phyloP scores from a whole-genome alignment of 1,139 yeast species.

The Taiozyma sp. region DNA sequence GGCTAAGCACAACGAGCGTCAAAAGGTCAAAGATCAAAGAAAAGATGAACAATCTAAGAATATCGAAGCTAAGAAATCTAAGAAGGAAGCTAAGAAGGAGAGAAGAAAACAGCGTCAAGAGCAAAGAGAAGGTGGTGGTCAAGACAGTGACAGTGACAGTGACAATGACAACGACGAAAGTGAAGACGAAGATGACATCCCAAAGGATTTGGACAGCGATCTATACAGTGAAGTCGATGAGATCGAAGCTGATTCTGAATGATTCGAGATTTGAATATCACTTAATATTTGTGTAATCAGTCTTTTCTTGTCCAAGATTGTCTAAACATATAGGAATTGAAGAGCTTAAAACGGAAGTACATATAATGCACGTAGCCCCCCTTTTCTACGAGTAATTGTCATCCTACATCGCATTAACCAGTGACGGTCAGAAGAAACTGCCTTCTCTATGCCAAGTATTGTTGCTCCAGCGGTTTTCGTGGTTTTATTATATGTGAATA shows the following conservation, averaged over 20 bases:
- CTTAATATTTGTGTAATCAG: background rate
- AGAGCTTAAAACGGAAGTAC: too few species aligned
- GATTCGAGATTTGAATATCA: background rate
- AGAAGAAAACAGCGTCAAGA: constrained; percentile 60
- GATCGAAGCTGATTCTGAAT: constrained; percentile 16
- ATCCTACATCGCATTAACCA: too few species aligned
- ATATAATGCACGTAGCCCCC: too few species aligned
- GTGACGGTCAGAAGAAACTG: too few species aligned
- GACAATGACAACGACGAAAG: constrained; percentile 20
- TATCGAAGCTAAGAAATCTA: constrained; percentile 69
- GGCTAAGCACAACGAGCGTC: constrained; percentile 56
- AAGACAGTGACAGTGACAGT: constrained; percentile 20
- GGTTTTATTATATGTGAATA: too few species aligned
- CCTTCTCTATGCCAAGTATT: too few species aligned
- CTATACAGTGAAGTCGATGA: constrained; percentile 35
- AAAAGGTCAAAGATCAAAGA: constrained; percentile 63
- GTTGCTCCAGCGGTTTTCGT: too few species aligned
- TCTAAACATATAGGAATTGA: too few species aligned
- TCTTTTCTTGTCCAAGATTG: too few species aligned
- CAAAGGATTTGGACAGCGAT: constrained; percentile 37
- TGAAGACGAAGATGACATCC: constrained; percentile 30
- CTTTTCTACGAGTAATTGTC: too few species aligned
- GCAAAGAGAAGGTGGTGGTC: constrained; percentile 25
- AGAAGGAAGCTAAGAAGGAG: constrained; percentile 65
- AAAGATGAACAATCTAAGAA: constrained; percentile 75